phyloP scores from a whole-genome alignment of 2,329 filamentous ascomycete genomes.

The Paecilomyces variotii region DNA sequence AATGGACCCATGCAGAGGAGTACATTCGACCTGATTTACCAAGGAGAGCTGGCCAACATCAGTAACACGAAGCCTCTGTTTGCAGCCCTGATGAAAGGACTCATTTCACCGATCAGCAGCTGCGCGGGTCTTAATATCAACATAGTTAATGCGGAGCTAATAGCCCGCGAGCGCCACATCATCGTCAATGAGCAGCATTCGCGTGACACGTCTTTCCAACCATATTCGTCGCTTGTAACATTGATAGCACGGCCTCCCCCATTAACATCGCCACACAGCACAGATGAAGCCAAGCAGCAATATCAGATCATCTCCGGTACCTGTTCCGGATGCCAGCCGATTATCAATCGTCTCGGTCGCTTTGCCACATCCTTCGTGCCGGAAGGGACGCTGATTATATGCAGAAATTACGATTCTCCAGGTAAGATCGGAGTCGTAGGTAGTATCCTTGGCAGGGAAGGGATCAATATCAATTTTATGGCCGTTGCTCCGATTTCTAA shows the following conservation, averaged over 20 bases:
- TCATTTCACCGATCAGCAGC: conserved; percentile 61
- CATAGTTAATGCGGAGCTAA: conserved; percentile 70
- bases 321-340: conserved; percentile 33
- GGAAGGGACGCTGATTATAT: conserved; percentile 65
- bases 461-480: conserved; percentile 76
- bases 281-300: conserved; percentile 22
- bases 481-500: conserved; percentile 49
- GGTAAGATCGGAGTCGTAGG: conserved; percentile 79
- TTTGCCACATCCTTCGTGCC: conserved; percentile 69
- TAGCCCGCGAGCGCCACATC: conserved; percentile 70
- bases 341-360: conserved; percentile 64
- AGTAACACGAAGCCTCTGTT: conserved; percentile 71
- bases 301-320: conserved; percentile 46
- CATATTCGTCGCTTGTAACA: conserved; percentile 64
- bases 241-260: conserved; percentile 46
- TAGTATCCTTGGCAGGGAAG: conserved; percentile 57
- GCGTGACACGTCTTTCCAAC: conserved; percentile 51
- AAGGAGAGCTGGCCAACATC: conserved; percentile 63
- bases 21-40: conserved; percentile 68
- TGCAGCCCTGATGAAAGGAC: conserved; percentile 69
- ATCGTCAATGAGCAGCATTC: conserved; percentile 66
- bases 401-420: conserved; percentile 72
- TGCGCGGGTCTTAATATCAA: conserved; percentile 63
- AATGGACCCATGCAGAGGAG: conserved; percentile 48
- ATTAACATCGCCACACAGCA: conserved; percentile 26